Evolutionary conservation across 305 asterid species (phyloP), one percentile per base, ranked within the genome.

Genomic region (Fraxinus floribunda): DNA sequence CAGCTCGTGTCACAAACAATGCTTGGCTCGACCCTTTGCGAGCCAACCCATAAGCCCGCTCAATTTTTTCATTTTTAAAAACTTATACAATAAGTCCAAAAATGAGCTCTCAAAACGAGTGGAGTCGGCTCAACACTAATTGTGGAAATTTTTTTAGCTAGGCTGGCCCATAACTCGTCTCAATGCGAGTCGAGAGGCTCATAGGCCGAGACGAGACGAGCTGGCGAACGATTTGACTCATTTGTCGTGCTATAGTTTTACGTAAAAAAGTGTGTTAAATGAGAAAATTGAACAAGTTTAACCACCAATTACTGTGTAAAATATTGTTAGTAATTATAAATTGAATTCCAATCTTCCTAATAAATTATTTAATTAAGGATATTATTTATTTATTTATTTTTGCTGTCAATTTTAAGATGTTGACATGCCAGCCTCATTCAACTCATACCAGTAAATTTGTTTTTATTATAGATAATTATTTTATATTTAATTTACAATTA

Each of bases 371-470:
- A 16, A 38, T 70, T 76, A 76, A 62, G 32, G 10, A 57, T 57
- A 39, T 39, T 38, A 35, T 68, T 39, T 41, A 24, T 75, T 16
- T 26, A 26, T 26, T 26, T 26, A 26, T 8, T 44, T 20, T 26
- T 36, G 73, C 64, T 35, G 78, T 80, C 83, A 78, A 78, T 39
- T 78, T 32, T 66, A 1, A 15, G 91, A 87, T 81, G 91, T 84
- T 83, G 94, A 89, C 88, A 79, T 84, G 84, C 83, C 85, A 88
- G 85, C 90, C 38, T 76, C 81, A 86, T 86, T 89, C 88, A 86
- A 88, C 90, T 86, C 89, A 82, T 62, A 80, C 83, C 55, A 76
- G 78, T 85, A 68, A 70, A 55, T 75, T 82, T 80, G 16, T 64
- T 46, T 64, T 82, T 68, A 49, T 75, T 81, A 22, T 24, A 64